These are phyloP conservation scores for Leavenworthia alabamica DNA, from an alignment of 345 rosid species.

Conservation along the genomic window DNA sequence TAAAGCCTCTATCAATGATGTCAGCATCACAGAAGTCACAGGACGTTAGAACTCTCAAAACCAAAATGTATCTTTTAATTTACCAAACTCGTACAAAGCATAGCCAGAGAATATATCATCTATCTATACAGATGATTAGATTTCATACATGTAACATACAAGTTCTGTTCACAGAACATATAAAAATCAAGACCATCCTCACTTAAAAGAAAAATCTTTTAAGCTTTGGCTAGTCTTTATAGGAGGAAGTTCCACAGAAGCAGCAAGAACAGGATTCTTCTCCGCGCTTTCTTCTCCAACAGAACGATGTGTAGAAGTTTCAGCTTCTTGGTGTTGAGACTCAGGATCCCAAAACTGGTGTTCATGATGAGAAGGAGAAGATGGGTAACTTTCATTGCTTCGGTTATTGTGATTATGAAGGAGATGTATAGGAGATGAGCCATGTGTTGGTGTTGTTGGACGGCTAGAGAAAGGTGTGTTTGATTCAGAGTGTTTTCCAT, in stretches of 20 bases:
- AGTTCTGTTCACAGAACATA: not conserved
- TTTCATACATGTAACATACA: slow-evolving; percentile 4
- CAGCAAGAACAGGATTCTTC: slow-evolving; percentile 14
- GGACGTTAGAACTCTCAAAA: slow-evolving; percentile 23
- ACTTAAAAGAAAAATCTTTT: slow-evolving; percentile 33
- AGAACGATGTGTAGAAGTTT: slow-evolving; percentile 28
- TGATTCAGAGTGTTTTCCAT: slow-evolving; percentile 40
- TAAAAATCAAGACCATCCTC: not conserved
- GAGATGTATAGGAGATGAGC: slow-evolving; percentile 74
- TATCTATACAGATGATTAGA: not conserved
- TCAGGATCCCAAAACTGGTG: slow-evolving; percentile 46
- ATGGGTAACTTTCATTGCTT: slow-evolving; percentile 37
- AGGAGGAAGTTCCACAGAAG: slow-evolving; percentile 33
- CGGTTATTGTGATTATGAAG: slow-evolving; percentile 42
- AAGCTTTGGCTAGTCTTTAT: slow-evolving; percentile 18
- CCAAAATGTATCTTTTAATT: not conserved
- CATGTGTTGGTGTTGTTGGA: slow-evolving; percentile 59
- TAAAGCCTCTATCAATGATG: slow-evolving; percentile 23
- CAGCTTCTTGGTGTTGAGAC: slow-evolving; percentile 35
- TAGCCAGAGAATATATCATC: not conserved
- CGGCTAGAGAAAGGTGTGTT: slow-evolving; percentile 56
- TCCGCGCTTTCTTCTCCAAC: slow-evolving; percentile 6
- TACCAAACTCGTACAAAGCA: not conserved
- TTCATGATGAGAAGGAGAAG: slow-evolving; percentile 36
- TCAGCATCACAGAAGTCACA: slow-evolving; percentile 18